phyloP scores from a whole-genome alignment of 1,284 basidiomycete species.

The Meripilus lineatus region DNA sequence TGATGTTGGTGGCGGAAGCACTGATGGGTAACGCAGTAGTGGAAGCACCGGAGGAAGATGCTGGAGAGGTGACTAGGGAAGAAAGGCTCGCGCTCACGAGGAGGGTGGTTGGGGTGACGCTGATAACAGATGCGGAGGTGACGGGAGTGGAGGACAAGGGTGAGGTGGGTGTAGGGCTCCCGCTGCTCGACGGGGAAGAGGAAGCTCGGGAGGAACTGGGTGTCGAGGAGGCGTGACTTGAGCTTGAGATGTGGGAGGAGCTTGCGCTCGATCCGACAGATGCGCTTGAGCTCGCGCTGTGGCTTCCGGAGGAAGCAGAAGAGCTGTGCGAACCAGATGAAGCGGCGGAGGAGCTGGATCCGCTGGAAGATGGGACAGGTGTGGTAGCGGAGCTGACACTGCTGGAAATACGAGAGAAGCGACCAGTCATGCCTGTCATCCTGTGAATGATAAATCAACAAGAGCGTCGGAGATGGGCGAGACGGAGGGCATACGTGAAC shows the following conservation, averaged over 20 bases:
- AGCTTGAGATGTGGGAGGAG: not conserved
- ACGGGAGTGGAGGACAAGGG: not conserved
- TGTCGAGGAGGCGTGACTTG: not conserved
- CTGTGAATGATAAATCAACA: conserved; percentile 25
- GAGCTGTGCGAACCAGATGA: no score
- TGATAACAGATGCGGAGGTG: not conserved
- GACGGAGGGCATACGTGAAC: conserved; percentile 40
- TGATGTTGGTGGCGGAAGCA: no score
- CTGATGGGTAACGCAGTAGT: no score
- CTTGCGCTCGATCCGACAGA: no score
- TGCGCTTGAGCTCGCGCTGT: no score
- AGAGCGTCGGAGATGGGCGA: not conserved
- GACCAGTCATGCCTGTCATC: conserved; percentile 53
- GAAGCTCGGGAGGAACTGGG: not conserved
- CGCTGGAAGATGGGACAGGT: not conserved
- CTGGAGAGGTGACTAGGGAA: no score
- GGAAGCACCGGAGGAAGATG: no score
- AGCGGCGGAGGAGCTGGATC: not conserved
- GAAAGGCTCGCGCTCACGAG: no score
- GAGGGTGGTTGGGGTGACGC: not conserved
- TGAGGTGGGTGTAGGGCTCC: no score
- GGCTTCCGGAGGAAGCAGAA: no score
- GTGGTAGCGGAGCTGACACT: not conserved
- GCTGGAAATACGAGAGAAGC: no score
- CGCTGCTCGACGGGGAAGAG: not conserved